Base-by-base conservation (phyloP, 441 rosid species). In the Dalechampia spathulata region DNA sequence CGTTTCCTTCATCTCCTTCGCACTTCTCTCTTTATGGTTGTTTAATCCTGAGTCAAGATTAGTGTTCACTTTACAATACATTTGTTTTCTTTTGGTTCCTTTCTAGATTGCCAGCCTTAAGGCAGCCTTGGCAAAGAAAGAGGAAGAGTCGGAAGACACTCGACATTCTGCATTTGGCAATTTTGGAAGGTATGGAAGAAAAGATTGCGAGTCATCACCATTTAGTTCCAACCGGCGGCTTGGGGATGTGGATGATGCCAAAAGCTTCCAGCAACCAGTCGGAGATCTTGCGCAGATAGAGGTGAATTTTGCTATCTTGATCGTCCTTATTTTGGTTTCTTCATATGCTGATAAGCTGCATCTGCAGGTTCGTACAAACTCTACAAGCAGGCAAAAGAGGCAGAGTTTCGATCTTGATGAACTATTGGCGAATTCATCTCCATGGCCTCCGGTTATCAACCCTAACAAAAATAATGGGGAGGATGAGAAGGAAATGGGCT, bases 401-500 rank as follows among this genome's bases (percentile, higher is more conserved):
- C 94, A 73, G 43, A 83, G 85, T 78, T 78, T 83, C 56, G 96
- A 89, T 69, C 85, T 85, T 60, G 96, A 86, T 58, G 99, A 89
- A 66, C 73, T 83, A 32, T 72, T 77, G 59, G 96, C 84, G 41
- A 88, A 85, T 74, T 93, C 99, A 47, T 95, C 97, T 60, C 89
- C 97, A 16, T 93, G 97, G 97, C 97, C 96, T 43, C 97, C 97
- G 1, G 81, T 75, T 47, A 69, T 75, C 52, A 88, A 78, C 70
- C 85, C 88, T 51, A 73, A 67, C 72, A 85, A 79, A 74, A 83
- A 69, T 22, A 72, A 69, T 16, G 54, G 75, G 49, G 97, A 89
- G 15, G 96, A 92, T 7, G 99, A 87, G 43, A 79, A 60, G 70
- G 92, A 83, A 69, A 64, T 63, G 23, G 79, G 90, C 37, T 76